Percentiles rank a stretch among this genome's conserved stretches.
phyloP scores from a whole-genome alignment of 192 early-diverging fungal genomes.

The Coemansia interrupta region DNA sequence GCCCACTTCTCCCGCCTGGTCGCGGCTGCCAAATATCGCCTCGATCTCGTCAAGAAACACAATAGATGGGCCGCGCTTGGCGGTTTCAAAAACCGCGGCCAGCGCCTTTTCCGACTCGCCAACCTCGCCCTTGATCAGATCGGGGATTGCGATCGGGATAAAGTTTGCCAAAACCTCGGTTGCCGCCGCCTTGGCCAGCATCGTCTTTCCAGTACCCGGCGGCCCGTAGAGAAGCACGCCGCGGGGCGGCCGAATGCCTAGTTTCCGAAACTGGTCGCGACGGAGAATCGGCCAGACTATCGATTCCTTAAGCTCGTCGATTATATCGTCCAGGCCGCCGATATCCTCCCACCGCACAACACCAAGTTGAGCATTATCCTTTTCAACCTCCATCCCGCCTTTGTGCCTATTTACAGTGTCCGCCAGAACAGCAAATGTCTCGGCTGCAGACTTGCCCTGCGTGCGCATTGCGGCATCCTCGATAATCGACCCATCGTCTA shows the following conservation, averaged over 20 bases:
- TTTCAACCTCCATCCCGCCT: background rate
- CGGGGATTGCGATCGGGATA: conserved; percentile 71
- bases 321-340: conserved; percentile 71
- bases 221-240: conserved; percentile 84
- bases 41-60: conserved; percentile 95
- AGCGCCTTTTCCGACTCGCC: conserved; percentile 95
- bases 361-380: conserved; percentile 1
- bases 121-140: conserved; percentile 84
- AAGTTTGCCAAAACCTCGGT: conserved; percentile 78
- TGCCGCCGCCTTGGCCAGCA: conserved; percentile 82
- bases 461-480: conserved; percentile 12
- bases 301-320: conserved; percentile 69
- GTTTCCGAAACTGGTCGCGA: conserved; percentile 57
- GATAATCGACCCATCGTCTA: background rate
- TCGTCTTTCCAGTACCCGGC: conserved; percentile 91
- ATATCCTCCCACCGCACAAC: conserved; percentile 73
- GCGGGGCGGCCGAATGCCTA: conserved; percentile 73
- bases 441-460: conserved; percentile 23
- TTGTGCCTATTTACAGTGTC: background rate
- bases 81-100: conserved; percentile 65
- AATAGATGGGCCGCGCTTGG: conserved; percentile 71
- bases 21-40: conserved; percentile 74
- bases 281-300: conserved; percentile 75
- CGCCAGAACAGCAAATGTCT: conserved; percentile 20
- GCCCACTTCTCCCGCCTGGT: conserved; percentile 63